These are phyloP conservation scores for Holtermanniella nyarrowii DNA, from an alignment of 768 basidiomycete genomes.

Conservation along the genomic window DNA sequence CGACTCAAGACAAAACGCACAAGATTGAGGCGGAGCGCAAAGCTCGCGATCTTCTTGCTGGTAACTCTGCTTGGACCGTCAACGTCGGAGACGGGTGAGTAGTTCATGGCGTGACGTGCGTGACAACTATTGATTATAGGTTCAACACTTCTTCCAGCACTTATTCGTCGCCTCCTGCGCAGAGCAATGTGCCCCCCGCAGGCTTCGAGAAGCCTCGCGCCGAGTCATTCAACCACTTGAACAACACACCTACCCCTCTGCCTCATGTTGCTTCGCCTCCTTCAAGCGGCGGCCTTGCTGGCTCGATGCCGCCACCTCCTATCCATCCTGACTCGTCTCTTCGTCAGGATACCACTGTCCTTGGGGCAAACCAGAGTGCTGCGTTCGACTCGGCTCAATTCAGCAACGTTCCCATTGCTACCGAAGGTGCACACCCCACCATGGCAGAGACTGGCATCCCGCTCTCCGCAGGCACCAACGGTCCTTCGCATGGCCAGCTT, in stretches of 20 bases:
- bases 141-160: not conserved
- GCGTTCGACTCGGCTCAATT: not conserved
- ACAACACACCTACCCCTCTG: not conserved
- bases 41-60: not conserved
- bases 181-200: not conserved
- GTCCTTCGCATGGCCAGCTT: constrained; percentile 51
- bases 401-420: not conserved
- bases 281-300: too few relatives aligned
- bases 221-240: not conserved
- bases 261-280: not conserved
- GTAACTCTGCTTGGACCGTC: not conserved
- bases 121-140: not conserved
- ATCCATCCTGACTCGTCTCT: not conserved
- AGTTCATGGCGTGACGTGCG: not conserved
- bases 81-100: not conserved
- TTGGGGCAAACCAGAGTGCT: not conserved
- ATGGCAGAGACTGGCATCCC: constrained; percentile 70
- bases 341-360: not conserved
- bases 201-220: not conserved
- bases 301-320: not conserved
- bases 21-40: not conserved
- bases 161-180: not conserved
- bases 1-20: not conserved
- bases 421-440: constrained; percentile 44
- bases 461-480: constrained; percentile 50